These are phyloP conservation scores for Epicoccum sorghinum DNA, from an alignment of 2,329 filamentous ascomycete genomes.

Conservation along the genomic window DNA sequence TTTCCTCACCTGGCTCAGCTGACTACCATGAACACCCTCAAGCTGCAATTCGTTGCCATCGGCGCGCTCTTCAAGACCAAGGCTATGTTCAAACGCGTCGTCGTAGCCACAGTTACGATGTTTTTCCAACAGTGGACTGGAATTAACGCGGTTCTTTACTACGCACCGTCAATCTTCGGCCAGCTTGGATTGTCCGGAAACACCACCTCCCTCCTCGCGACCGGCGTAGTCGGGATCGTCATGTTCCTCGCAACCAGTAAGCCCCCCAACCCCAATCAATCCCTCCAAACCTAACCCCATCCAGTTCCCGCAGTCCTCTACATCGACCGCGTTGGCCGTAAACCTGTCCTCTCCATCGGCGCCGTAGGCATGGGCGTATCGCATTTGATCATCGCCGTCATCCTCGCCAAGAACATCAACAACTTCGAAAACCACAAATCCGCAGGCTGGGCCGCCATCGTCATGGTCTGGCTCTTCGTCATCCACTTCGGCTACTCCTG, in stretches of 20 bases:
- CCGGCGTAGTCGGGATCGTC: constrained; percentile 72
- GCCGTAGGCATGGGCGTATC: constrained; percentile 73
- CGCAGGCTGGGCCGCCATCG: constrained; percentile 72
- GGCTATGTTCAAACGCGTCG: constrained; percentile 70
- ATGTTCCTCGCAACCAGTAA: constrained; percentile 67
- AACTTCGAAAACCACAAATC: constrained; percentile 62
- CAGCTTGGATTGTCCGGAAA: constrained; percentile 55
- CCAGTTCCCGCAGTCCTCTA: constrained; percentile 67
- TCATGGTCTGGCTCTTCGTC: constrained; percentile 77
- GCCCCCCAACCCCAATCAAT: not conserved
- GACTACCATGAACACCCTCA: constrained; percentile 63
- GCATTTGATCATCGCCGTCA: constrained; percentile 73
- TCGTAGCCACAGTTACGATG: constrained; percentile 62
- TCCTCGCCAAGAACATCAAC: constrained; percentile 67
- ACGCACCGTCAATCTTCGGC: constrained; percentile 58
- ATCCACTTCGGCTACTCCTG: constrained; percentile 77
- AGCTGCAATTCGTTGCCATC: constrained; percentile 69
- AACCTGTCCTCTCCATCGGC: constrained; percentile 66
- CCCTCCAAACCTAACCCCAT: not conserved
- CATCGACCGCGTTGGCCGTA: constrained; percentile 69
- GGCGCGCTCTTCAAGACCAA: constrained; percentile 67
- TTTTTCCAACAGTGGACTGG: constrained; percentile 59
- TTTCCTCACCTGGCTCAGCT: constrained; percentile 69
- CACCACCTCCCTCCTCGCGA: constrained; percentile 66
- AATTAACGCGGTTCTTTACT: constrained; percentile 48